These are phyloP conservation scores for Berkeleyomyces rouxiae DNA, from an alignment of 2,329 filamentous ascomycete species.

Conservation along the genomic window DNA sequence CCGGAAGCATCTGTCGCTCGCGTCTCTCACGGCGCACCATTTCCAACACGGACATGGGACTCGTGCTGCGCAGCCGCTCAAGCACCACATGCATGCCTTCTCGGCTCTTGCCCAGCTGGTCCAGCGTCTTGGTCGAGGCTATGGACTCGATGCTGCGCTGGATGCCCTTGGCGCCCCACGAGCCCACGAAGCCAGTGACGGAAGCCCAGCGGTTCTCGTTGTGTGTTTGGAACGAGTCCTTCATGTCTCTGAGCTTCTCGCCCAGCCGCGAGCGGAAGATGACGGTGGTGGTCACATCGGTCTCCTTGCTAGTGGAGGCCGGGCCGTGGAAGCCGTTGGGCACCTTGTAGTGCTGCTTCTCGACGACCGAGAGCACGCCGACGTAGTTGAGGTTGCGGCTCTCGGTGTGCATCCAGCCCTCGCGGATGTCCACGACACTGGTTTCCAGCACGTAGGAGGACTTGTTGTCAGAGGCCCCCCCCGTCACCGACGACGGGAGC, in stretches of 20 bases:
- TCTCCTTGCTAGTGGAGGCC: conserved; percentile 22
- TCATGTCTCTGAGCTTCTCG: conserved; percentile 43
- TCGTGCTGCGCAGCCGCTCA: conserved; percentile 45
- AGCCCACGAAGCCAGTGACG: conserved; percentile 28
- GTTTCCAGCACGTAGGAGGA: conserved; percentile 69
- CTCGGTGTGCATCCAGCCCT: conserved; percentile 72
- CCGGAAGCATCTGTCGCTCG: neutral
- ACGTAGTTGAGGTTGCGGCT: conserved; percentile 70
- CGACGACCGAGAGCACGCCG: conserved; percentile 61
- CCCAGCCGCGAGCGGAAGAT: conserved; percentile 57
- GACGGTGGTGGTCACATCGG: conserved; percentile 57
- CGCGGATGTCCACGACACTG: conserved; percentile 59
- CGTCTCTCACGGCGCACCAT: conserved; percentile 30
- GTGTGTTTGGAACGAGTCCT: conserved; percentile 27
- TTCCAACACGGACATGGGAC: conserved; percentile 41
- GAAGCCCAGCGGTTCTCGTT: conserved; percentile 33
- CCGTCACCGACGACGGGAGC: conserved; percentile 52
- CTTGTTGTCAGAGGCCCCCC: conserved; percentile 46
- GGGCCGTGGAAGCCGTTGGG: conserved; percentile 18
- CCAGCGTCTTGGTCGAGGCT: conserved; percentile 58
- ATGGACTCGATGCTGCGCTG: conserved; percentile 67
- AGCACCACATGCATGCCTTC: conserved; percentile 73
- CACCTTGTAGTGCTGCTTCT: conserved; percentile 48
- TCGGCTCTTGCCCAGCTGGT: conserved; percentile 62
- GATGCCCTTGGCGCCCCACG: conserved; percentile 53